phyloP scores from a whole-genome alignment of 805 yeast genomes.

The Yarrowia deformans region DNA sequence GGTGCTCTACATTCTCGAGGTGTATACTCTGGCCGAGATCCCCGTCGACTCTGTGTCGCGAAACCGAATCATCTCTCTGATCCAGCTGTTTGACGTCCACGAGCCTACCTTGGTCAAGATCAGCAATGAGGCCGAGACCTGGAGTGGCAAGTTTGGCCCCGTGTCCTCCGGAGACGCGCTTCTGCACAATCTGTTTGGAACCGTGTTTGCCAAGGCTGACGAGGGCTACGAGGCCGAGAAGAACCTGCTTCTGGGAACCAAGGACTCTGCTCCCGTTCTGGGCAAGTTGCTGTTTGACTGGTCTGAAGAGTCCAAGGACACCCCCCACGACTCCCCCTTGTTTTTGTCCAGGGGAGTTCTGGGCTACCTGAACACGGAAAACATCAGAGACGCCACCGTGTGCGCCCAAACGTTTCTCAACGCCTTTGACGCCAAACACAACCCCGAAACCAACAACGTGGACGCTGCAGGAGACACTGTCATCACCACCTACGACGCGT shows the following conservation, averaged over 20 bases:
- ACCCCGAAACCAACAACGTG: conserved; percentile 41
- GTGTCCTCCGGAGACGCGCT: conserved; percentile 74
- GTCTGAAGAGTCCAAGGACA: conserved; percentile 51
- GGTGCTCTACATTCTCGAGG: conserved; percentile 72
- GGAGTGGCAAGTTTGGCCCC: conserved; percentile 63
- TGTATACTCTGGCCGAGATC: conserved; percentile 62
- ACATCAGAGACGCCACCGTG: conserved; percentile 62
- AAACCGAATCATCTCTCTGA: conserved; percentile 55
- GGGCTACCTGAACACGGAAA: conserved; percentile 74
- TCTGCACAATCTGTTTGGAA: conserved; percentile 76
- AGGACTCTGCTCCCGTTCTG: conserved; percentile 55
- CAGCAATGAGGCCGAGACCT: conserved; percentile 65
- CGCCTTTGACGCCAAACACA: conserved; percentile 52
- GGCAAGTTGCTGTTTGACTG: conserved; percentile 61
- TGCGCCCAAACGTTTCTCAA: conserved; percentile 49
- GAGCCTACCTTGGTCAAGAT: conserved; percentile 73
- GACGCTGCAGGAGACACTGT: conserved; percentile 48
- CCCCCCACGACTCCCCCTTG: conserved; percentile 47
- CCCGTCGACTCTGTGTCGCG: conserved; percentile 56
- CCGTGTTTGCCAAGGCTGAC: conserved; percentile 60
- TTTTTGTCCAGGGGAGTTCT: conserved; percentile 67
- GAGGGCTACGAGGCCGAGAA: conserved; percentile 72
- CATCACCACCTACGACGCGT: conserved; percentile 53
- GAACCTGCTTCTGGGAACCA: conserved; percentile 72
- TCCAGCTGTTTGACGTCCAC: conserved; percentile 55